Evolutionary conservation across 169 alveolate species (phyloP), one percentile per base, ranked within the genome.

Genomic region (Eimeria nieschulzi): DNA sequence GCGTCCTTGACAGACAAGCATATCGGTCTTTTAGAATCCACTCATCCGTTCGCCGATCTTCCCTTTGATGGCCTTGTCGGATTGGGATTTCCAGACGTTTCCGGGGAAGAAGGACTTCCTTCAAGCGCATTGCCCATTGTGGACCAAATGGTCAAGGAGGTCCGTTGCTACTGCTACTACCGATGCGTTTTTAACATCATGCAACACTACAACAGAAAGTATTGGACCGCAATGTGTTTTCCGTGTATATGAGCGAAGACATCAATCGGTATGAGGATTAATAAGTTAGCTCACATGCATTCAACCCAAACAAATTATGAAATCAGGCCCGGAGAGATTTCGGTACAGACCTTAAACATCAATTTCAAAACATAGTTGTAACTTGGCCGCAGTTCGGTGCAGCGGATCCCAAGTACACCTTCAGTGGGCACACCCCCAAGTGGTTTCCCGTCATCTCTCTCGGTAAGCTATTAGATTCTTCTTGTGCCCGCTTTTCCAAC

Each of bases 41-140:
- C 95, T 56, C 96, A 95, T 91, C 98, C 98, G 54, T 97, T 97
- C 87, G 97, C 97, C 15, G 98, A 95, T 10, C 91, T 97, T 66
- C 99, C 99, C 19, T 97, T 97, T 86, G 99, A 97, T 90, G 99
- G 99, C 78, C 95, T 97, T 53, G 97, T 97, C 68, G 99, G 99
- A 21, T 96, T 97, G 82, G 99, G 99, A 56, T 97, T 97, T 87
- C 97, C 98, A 7, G 98, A 97, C 21, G 92, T 92, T 53, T 72
- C 92, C 15, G 82, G 83, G 46, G 94, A 87, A 26, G 88, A 84
- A 33, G 90, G 90, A 9, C 93, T 86, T 23, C 95, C 95, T 12
- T 75, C 91, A 19, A 86, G 87, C 76, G 91, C 95, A 54, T 88
- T 78, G 54, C 95, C 97, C 79, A 92, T 96, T 84, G 94, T 96